Base-by-base conservation (phyloP, 1,284 basidiomycete genomes). In the Chalciporus sp. region DNA sequence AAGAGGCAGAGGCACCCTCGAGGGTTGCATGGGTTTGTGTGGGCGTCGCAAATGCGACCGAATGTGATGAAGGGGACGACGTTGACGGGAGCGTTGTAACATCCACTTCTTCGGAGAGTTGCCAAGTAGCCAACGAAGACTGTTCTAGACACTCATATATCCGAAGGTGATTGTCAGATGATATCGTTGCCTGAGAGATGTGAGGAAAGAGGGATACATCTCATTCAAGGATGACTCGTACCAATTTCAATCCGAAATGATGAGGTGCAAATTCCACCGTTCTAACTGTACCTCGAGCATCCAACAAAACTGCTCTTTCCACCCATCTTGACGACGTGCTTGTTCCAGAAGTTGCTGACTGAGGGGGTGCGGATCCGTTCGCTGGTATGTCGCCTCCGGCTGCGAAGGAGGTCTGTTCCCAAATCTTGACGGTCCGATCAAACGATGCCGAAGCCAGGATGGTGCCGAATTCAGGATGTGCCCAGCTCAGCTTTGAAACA, bases 71-170 rank as follows among this genome's bases (percentile, higher is more conserved):
- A 17, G 73, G 78, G 20, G 72, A 77, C 19, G 76, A 73, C 12
- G 73, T 67, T 1, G 80, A 70, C 0, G 81, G 79, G 23, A 88
- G 76, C 5, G 77, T 71, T 3, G 81, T 81, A 10, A 95, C 76
- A 67, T 95, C 90, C 14, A 94, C 77, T 67, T 94, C 89, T 62
- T 94, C 86, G 0, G 80, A 74, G 5, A 94, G 77, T 46, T 86
- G 84, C 93, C 94, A 97, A 27, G 85, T 85, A 19, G 83, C 77
- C 53, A 92, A 78, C 12, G 87, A 84, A 0, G 91, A 90, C 65
- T 86, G 85, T 59, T 95, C 93, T 11, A 95, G 77, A 65, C 92
- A 95, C 65, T 96, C 93, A 72, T 97, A 95, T 49, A 96, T 80
- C 19, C 95, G 84, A 14, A 98, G 77, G 59, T 86, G 78, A 58